Evolutionary conservation across 2,329 filamentous ascomycete species (phyloP), one percentile per base, ranked within the genome.

Genomic region (Mariannaea elegans): DNA sequence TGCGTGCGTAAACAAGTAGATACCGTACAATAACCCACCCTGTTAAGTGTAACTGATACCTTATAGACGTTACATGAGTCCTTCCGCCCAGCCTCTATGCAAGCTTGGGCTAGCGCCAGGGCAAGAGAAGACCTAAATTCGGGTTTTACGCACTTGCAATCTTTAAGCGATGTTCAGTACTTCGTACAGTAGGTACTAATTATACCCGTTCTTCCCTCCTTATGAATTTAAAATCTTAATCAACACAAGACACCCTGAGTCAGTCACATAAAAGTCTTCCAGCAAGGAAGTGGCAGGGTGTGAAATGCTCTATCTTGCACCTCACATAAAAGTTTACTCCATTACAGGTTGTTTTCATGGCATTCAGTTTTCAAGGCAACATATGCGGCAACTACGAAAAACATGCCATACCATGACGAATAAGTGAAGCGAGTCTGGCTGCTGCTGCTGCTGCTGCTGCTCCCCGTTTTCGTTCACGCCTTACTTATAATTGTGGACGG

Each of bases 381-480:
- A 38, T 21, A 18, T 32, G 24, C 32, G 36, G 46, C 34, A 44
- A 47, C 47, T 41, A 24, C 41, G 41, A 51, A 51, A 32, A 52
- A 32, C 42, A 42, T 34, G 21, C n/a, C n/a, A n/a, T n/a, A n/a
- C n/a, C n/a, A 52, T 48, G 24, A 24, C 39, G 7, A 31, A 12
- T 23, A 41, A 52, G 55, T 58, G 24, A 52, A 41, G 55, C 44
- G 48, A 51, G 18, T 46, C n/a, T 58, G 41, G n/a, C n/a, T n/a
- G n/a, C n/a, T n/a, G 42, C 38, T 42, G 18, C 18, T 16, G 16
- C 38, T 41, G 49, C 24, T 50, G 21, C 36, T 50, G 27, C 54
- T 46, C 24, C 18, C 53, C 38, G 45, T 45, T 56, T 48, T 51
- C 42, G 55, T 42, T 36, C 19, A 41, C 24, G 29, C 36, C 27